Conservation (phyloP, 306 rosid species). For the Gastrolobium bilobum region DNA sequence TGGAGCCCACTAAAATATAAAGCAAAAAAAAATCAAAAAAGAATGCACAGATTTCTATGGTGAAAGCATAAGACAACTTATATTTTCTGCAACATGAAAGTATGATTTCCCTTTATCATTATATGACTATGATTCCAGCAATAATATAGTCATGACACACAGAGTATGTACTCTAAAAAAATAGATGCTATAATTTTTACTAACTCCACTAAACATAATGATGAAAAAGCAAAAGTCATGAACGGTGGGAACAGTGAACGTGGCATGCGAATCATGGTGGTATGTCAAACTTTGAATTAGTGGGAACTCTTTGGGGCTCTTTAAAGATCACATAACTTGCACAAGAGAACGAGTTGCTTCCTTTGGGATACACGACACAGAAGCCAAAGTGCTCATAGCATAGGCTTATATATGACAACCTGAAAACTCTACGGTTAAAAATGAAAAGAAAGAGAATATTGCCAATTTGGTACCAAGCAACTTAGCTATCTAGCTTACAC, state of each 20-base stretch:
- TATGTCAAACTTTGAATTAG: conserved; percentile 16
- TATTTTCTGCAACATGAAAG: no score
- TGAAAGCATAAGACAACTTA: no score
- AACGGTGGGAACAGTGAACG: conserved; percentile 3
- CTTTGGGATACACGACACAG: conserved; percentile 13
- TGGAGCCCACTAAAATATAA: no score
- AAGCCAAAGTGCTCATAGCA: conserved; percentile 3
- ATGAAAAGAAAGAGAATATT: conserved; percentile 14
- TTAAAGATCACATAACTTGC: background rate
- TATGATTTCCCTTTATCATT: no score
- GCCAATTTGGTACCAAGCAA: background rate
- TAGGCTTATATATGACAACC: background rate
- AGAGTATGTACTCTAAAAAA: no score
- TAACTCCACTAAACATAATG: conserved; percentile 36
- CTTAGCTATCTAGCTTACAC: background rate
- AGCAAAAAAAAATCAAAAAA: no score
- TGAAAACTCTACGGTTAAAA: conserved; percentile 7
- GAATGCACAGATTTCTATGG: no score
- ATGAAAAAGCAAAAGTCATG: conserved; percentile 13
- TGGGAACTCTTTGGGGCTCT: conserved; percentile 4
- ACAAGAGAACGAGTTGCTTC: conserved; percentile 10
- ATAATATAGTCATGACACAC: no score
- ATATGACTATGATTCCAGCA: no score
- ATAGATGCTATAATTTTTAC: background rate
- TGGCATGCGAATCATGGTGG: conserved; percentile 35